Evolutionary conservation across 2,329 filamentous ascomycete genomes (phyloP), one percentile per base, ranked within the genome.

Genomic region (Cladosporium sp.): DNA sequence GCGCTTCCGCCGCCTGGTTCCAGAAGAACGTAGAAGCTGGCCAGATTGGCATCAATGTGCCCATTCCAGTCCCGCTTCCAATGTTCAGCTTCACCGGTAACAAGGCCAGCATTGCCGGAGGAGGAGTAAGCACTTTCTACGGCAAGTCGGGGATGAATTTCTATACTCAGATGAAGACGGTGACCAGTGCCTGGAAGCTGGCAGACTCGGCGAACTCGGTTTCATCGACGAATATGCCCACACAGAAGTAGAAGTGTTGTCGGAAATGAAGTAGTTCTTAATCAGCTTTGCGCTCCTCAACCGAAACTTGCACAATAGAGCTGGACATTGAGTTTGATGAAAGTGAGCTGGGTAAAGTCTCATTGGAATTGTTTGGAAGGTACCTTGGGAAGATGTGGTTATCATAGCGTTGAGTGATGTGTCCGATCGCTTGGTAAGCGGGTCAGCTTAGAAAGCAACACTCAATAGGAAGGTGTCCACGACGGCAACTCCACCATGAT

Each of bases 151-250:
- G 92, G 19, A 73, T 99, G 67, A 85, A 88, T 67, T 99, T 99
- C 68, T 97, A 95, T 72, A 99, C 93, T 3, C 93, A 97, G 74
- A 81, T 88, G 66, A 97, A 99, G 87, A 99, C 93, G 2, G 93
- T 99, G 43, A 99, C 93, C 47, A 86, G 89, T 59, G 73, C 95
- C 68, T 99, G 93, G 93, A 83, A 83, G 64, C 83, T 80, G 54
- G 84, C 91, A 64, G 91, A 96, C 73, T 91, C 89, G 1, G 80
- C 93, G 43, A 85, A 83, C 50, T 87, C 84, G 59, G 92, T 91
- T 80, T 91, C 91, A 13, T 83, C 85, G 63, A 89, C 95, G 9
- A 80, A 88, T 55, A 97, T 97, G 92, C 92, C 92, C 17, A 86
- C 81, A 29, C 81, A 85, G 32, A 62, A 61, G 53, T 66, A 61